Base-by-base conservation (phyloP, 2,329 filamentous ascomycete species). In the Colletotrichum sojae region DNA sequence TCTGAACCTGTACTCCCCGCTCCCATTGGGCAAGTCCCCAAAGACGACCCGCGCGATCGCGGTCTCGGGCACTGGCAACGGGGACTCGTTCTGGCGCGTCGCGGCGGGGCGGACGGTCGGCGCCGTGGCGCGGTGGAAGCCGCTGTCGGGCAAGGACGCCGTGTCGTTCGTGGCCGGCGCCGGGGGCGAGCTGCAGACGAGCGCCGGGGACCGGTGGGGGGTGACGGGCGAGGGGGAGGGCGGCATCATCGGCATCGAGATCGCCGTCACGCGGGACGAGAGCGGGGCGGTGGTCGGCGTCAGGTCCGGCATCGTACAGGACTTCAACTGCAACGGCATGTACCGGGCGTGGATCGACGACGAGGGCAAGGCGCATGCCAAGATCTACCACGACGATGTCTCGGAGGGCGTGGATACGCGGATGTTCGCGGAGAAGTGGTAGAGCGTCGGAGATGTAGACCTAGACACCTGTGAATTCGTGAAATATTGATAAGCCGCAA, bases 311-410 rank as follows among this genome's bases (percentile, higher is more conserved):
- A 85, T 97, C 6, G 81, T 95, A 16, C 92, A 90, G 77, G 92
- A 95, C 74, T 94, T 91, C 77, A 97, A 97, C 77, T 96, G 92
- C 73, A 92, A 91, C 5, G 94, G 94, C 0, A 95, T 97, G 92
- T 96, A 94, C 76, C 86, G 94, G 20, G 94, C 93, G 0, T 95
- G 92, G 87, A 82, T 92, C 20, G 88, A 93, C 71, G 86, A 90
- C 4, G 76, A 87, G 1, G 91, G 90, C 0, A 81, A 82, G 67
- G 82, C 85, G 18, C 82, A 84, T 25, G 88, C 90, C 76, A 86
- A 87, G 63, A 85, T 91, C 2, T 92, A 89, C 82, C 81, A 77
- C 4, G 76, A 76, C 13, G 36, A 71, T 15, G 71, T 69, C 18
- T 36, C 56, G 40, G 56, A 67, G 31, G 73, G 71, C 16, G 70